Percentiles rank a stretch among this genome's conserved stretches.
Conservation (phyloP, 495 filamentous ascomycete species). For the Neurospora discreta region DNA sequence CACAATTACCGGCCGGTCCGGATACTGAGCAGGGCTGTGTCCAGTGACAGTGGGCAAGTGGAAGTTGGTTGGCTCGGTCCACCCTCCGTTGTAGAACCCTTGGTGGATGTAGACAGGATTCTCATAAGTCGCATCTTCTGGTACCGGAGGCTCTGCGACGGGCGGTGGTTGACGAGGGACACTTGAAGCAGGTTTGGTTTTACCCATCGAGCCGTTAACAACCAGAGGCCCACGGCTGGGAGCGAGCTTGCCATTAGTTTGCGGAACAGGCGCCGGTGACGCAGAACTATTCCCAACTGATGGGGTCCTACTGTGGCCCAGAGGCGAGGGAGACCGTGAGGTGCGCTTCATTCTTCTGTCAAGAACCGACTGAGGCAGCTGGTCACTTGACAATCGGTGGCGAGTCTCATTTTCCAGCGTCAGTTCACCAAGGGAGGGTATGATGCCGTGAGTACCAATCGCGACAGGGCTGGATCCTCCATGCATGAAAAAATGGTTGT, state of each 20-base stretch:
- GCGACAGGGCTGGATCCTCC: constrained; percentile 21
- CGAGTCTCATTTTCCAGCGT: constrained; percentile 24
- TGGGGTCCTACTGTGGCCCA: constrained; percentile 34
- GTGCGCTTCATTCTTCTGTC: constrained; percentile 38
- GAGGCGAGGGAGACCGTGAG: constrained; percentile 45
- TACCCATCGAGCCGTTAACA: constrained; percentile 33
- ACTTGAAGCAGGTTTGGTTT: constrained; percentile 10
- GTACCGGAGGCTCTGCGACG: constrained; percentile 11
- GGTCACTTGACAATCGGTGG: constrained; percentile 37
- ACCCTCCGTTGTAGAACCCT: constrained; percentile 9
- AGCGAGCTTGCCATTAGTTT: constrained; percentile 15
- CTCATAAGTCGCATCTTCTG: constrained; percentile 22
- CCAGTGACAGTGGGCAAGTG: constrained; percentile 9
- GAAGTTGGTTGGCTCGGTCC: constrained; percentile 12
- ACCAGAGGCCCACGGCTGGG: constrained; percentile 29
- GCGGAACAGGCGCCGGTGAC: constrained; percentile 24
- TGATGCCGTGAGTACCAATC: constrained; percentile 23
- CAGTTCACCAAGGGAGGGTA: constrained; percentile 35
- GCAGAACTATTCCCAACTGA: constrained; percentile 32
- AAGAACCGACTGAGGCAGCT: constrained; percentile 37
- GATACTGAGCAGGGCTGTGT: constrained; percentile 17
- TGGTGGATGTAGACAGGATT: constrained; percentile 33
- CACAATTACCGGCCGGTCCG: constrained; percentile 36
- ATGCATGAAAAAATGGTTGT: constrained; percentile 31
- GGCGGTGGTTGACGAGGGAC: constrained; percentile 11